A percentile compares a stretch with the other conserved stretches of the same genome.
Conservation (phyloP, 139 green algal genomes). For the Protoeuglena noctilucae region DNA sequence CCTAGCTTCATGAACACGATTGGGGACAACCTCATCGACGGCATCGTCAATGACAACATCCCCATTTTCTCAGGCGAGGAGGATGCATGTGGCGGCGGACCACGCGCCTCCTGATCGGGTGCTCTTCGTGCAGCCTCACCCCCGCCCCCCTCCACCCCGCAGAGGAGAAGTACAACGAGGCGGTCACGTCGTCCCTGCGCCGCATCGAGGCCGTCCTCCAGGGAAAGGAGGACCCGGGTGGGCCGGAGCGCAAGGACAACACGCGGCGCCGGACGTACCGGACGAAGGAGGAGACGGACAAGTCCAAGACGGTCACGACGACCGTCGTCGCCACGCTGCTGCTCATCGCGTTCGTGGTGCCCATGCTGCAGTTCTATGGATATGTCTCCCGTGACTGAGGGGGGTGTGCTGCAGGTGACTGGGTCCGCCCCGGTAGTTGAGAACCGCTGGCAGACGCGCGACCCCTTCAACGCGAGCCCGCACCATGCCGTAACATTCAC, state of each 20-base stretch:
- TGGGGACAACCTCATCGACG: constrained; percentile 87
- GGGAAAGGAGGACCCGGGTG: constrained; percentile 37
- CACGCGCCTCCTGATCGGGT: no score
- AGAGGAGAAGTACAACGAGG: constrained; percentile 87
- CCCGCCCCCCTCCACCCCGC: no score
- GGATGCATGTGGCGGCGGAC: no score
- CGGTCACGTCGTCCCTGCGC: constrained; percentile 47
- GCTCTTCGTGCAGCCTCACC: no score
- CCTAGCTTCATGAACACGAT: constrained; percentile 58
- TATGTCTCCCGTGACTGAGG: constrained; percentile 28
- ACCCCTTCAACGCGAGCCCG: no score
- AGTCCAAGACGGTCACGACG: constrained; percentile 50
- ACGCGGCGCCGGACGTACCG: constrained; percentile 25
- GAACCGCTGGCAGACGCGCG: no score
- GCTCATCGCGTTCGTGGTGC: constrained; percentile 84
- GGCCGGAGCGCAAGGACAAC: constrained; percentile 13
- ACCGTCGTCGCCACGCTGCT: constrained; percentile 80
- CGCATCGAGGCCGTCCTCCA: constrained; percentile 66
- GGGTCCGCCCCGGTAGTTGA: no score
- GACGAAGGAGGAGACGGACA: constrained; percentile 75
- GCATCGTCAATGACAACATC: constrained; percentile 79
- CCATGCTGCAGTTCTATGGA: constrained; percentile 78
- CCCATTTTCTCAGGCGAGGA: constrained; percentile 56
- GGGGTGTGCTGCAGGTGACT: no score
- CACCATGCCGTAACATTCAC: no score